Base-by-base conservation (phyloP, 2,329 filamentous ascomycete genomes). In the Colletotrichum australisinense region DNA sequence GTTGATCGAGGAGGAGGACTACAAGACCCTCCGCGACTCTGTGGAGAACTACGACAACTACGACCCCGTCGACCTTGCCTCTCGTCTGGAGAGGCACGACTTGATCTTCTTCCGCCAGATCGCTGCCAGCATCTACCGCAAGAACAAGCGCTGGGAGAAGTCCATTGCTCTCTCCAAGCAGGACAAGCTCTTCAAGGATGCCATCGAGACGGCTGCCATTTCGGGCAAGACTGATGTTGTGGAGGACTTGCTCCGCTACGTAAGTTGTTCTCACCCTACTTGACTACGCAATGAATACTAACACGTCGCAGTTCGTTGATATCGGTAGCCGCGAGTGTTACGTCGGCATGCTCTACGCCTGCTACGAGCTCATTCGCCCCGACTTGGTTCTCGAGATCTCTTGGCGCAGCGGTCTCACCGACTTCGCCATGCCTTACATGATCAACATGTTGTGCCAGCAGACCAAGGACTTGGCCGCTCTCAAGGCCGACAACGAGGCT, bases 91-190 rank as follows among this genome's bases (percentile, higher is more conserved):
- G 90, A 97, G 97, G 87, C 97, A 99, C 81, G 97, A 99, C 70
- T 87, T 99, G 62, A 95, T 99, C 76, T 99, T 99, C 89, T 99
- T 99, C 93, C 93, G 97, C 80, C 97, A 99, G 85, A 98, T 99
- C 80, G 97, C 97, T 5, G 95, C 97, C 77, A 98, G 90, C 85
- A 99, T 99, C 84, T 99, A 98, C 88, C 95, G 97, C 83, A 99
- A 98, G 90, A 98, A 98, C 89, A 98, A 98, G 93, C 92, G 97
- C 76, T 99, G 97, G 97, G 96, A 98, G 87, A 98, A 98, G 87
- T 98, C 95, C 4, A 99, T 99, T 83, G 91, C 95, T 42, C 88
- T 99, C 59, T 98, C 96, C 19, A 99, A 99, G 89, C 96, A 99
- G 83, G 97, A 99, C 88, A 98, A 98, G 90, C 88, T 99, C 19